phyloP scores from a whole-genome alignment of 495 filamentous ascomycete species.

The Penicillium atrosanguineum region DNA sequence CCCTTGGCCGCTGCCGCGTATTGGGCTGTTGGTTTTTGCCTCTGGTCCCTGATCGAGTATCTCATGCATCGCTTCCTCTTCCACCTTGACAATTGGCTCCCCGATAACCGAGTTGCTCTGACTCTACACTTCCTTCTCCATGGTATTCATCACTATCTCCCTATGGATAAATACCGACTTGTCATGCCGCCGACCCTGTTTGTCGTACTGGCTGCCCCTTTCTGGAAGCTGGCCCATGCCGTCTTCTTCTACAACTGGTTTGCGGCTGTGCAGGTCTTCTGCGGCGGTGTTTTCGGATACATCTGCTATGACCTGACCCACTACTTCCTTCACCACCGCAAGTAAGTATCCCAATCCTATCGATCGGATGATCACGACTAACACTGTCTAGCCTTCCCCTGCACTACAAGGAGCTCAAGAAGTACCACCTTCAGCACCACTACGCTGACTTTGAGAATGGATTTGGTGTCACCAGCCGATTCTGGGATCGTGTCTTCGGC shows the following conservation, averaged over 20 bases:
- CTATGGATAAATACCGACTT: slow-evolving; percentile 95
- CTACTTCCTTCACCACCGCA: slow-evolving; percentile 98
- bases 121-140: slow-evolving; percentile 93
- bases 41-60: slow-evolving; percentile 95
- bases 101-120: slow-evolving; percentile 85
- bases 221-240: slow-evolving; percentile 87
- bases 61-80: slow-evolving; percentile 87
- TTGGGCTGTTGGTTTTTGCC: slow-evolving; percentile 61
- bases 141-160: slow-evolving; percentile 96
- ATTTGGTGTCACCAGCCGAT: slow-evolving; percentile 97
- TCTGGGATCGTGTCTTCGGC: slow-evolving; percentile 93
- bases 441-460: slow-evolving; percentile 96
- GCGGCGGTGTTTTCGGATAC: slow-evolving; percentile 93
- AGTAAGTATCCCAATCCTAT: slow-evolving; percentile 47
- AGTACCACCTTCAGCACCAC: slow-evolving; percentile 95
- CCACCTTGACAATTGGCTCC: slow-evolving; percentile 87
- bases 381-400: slow-evolving; percentile 60
- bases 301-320: slow-evolving; percentile 96
- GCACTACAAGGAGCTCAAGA: slow-evolving; percentile 89
- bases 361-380: slow-evolving; percentile 3
- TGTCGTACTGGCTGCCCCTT: slow-evolving; percentile 76
- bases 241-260: slow-evolving; percentile 86
- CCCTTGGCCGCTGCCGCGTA: slow-evolving; percentile 45
- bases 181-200: slow-evolving; percentile 97
- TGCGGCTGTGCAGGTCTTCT: slow-evolving; percentile 71